Base-by-base conservation (phyloP, 1,139 yeast species). In the Yamadazyma epiphylla region DNA sequence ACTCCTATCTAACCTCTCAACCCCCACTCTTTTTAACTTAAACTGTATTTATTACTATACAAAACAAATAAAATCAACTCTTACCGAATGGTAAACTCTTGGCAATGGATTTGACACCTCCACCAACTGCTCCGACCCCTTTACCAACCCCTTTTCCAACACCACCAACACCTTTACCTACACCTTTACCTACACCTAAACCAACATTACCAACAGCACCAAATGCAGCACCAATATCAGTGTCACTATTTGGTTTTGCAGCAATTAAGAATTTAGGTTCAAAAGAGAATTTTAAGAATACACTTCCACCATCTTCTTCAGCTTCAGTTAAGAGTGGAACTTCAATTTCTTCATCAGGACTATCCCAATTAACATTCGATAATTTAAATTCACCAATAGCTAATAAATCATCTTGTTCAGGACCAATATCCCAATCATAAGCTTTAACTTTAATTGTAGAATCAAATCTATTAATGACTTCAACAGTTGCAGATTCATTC, bases 381-480 rank as follows among this genome's bases (percentile, higher is more conserved):
- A 91, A 60, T 12, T 76, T 70, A 36, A 88, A 53, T 16, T 50
- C 47, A n/a, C 80, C 87, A 21, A 61, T 61, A 34, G 97, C 95
- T 36, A 91, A 67, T 38, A 71, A 66, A 55, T 91, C 97, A 55
- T 91, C 94, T 39, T 74, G 77, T 40, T 80, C 86, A 17, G 84
- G 78, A 40, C 95, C 96, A 43, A 89, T 76, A 58, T 91, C 98
- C 96, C 96, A 89, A 53, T 91, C 98, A 47, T 55, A 70, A 19
- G 85, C 77, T 33, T 69, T 74, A 29, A 85, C 66, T 36, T 63
- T 62, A 35, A 89, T 57, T 4, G 58, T 55, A 9, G 87, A 75
- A 49, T 77, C 79, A 34, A 72, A 75, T 49, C 85, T 74, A 53
- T 83, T 74, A 23, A 62, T 52, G 15, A 83, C 74, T 15, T 68